A percentile compares a stretch with the other conserved stretches of the same genome.
Evolutionary conservation across 2,329 filamentous ascomycete species (phyloP).

Genomic region (Pyrenophora teres): DNA sequence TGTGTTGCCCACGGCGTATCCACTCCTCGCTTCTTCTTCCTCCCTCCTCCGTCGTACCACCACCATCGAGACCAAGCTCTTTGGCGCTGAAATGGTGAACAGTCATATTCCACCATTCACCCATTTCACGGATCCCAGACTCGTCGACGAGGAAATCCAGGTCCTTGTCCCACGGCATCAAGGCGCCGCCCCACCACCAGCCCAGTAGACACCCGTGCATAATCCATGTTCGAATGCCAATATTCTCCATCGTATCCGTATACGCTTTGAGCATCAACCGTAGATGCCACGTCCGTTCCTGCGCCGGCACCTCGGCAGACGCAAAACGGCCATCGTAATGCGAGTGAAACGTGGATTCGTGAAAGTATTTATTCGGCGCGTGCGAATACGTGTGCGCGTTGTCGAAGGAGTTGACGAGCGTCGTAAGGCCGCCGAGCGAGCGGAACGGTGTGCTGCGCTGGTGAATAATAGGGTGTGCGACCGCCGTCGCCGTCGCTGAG

Average conservation of each 20-base stretch:
- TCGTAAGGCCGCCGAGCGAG: slow-evolving; percentile 24
- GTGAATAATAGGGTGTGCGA: slow-evolving; percentile 14
- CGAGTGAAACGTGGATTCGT: slow-evolving; percentile 53
- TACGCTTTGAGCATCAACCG: slow-evolving; percentile 61
- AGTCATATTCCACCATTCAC: slow-evolving; percentile 66
- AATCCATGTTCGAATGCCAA: slow-evolving; percentile 65
- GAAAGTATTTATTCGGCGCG: slow-evolving; percentile 39
- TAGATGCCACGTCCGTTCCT: slow-evolving; percentile 56
- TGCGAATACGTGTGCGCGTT: slow-evolving; percentile 12
- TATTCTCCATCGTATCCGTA: slow-evolving; percentile 59
- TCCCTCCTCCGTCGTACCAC: too few relatives aligned
- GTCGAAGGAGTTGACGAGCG: slow-evolving; percentile 25
- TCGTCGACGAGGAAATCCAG: slow-evolving; percentile 64
- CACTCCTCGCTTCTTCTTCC: slow-evolving; percentile 1
- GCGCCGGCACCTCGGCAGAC: slow-evolving; percentile 50
- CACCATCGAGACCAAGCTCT: slow-evolving; percentile 13
- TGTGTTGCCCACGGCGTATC: slow-evolving; percentile 10
- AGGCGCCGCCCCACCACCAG: slow-evolving; percentile 67
- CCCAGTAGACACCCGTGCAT: slow-evolving; percentile 66
- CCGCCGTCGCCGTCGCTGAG: not conserved
- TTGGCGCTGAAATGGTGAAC: slow-evolving; percentile 50
- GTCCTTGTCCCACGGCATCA: slow-evolving; percentile 67
- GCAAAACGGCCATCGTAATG: slow-evolving; percentile 65
- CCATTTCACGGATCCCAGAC: slow-evolving; percentile 59
- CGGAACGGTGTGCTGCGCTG: slow-evolving; percentile 11